These are phyloP conservation scores for Ilyonectria destructans DNA, from an alignment of 2,329 filamentous ascomycete species.

Conservation along the genomic window DNA sequence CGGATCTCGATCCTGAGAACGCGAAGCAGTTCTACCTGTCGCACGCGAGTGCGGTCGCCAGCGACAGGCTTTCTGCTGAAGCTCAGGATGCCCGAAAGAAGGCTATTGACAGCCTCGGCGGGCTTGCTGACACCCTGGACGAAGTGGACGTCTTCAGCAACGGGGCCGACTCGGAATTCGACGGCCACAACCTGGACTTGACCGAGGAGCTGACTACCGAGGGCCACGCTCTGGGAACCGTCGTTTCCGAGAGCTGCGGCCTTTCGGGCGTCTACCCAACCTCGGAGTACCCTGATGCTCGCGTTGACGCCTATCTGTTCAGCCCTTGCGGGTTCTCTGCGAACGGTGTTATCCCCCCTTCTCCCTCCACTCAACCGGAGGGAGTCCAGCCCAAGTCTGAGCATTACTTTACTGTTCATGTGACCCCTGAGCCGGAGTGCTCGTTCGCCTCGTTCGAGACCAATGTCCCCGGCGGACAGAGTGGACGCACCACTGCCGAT, in stretches of 20 bases:
- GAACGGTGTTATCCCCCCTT: slow-evolving; percentile 93
- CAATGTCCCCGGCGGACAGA: slow-evolving; percentile 92
- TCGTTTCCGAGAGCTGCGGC: slow-evolving; percentile 92
- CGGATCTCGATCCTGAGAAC: slow-evolving; percentile 78
- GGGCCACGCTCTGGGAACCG: slow-evolving; percentile 92
- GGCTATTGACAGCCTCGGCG: slow-evolving; percentile 72
- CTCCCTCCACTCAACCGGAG: slow-evolving; percentile 62
- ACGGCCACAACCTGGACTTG: slow-evolving; percentile 67
- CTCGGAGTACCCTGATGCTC: slow-evolving; percentile 90
- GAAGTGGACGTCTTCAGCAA: slow-evolving; percentile 89
- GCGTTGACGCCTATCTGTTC: slow-evolving; percentile 96
- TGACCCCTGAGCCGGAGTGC: slow-evolving; percentile 96
- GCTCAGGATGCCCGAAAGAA: slow-evolving; percentile 75
- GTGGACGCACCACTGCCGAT: slow-evolving; percentile 88
- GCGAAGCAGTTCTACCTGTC: slow-evolving; percentile 80
- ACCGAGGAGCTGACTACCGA: slow-evolving; percentile 89
- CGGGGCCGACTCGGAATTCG: slow-evolving; percentile 70
- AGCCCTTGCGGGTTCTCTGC: slow-evolving; percentile 97
- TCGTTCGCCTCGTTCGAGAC: slow-evolving; percentile 99
- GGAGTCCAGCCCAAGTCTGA: slow-evolving; percentile 67
- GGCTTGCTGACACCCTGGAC: slow-evolving; percentile 69
- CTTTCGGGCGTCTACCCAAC: slow-evolving; percentile 91
- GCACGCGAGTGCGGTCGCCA: slow-evolving; percentile 90
- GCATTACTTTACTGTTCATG: slow-evolving; percentile 98
- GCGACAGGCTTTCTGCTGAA: slow-evolving; percentile 81